These are phyloP conservation scores for Nemania bipapillata DNA, from an alignment of 2,329 filamentous ascomycete species.

Conservation along the genomic window DNA sequence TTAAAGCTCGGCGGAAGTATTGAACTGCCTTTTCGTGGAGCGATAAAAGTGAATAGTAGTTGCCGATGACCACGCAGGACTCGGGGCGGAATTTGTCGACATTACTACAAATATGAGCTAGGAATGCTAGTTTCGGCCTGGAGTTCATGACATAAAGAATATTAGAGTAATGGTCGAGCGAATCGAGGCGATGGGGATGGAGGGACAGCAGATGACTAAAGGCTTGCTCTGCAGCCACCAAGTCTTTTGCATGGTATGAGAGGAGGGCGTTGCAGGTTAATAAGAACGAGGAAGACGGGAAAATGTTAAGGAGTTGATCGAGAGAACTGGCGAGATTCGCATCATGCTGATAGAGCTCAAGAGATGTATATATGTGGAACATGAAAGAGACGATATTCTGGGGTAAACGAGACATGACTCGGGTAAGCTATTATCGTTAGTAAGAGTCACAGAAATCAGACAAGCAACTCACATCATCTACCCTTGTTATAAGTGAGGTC, in stretches of 20 bases:
- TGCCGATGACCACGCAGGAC: constrained; percentile 95
- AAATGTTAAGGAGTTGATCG: constrained; percentile 81
- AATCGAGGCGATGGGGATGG: constrained; percentile 80
- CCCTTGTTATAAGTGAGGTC: constrained; percentile 78
- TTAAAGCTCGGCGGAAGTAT: constrained; percentile 93
- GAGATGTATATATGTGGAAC: constrained; percentile 89
- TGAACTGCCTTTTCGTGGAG: constrained; percentile 98
- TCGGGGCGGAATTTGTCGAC: constrained; percentile 97
- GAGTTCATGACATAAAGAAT: constrained; percentile 93
- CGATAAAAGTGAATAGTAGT: constrained; percentile 94
- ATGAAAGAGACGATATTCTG: constrained; percentile 93
- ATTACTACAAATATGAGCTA: constrained; percentile 88
- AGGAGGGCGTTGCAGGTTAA: constrained; percentile 89
- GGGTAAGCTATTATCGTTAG: constrained; percentile 69
- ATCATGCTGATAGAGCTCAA: constrained; percentile 90
- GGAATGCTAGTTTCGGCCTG: constrained; percentile 87
- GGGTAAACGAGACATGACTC: constrained; percentile 77
- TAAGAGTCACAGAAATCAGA: background rate
- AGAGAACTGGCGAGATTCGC: constrained; percentile 78
- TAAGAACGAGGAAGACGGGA: constrained; percentile 87
- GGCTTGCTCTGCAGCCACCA: constrained; percentile 73
- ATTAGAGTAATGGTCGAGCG: constrained; percentile 95
- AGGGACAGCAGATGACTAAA: constrained; percentile 83
- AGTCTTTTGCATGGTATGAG: constrained; percentile 88
- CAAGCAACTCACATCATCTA: constrained; percentile 76